Evolutionary conservation across 768 basidiomycete genomes (phyloP), one percentile per base, ranked within the genome.

Genomic region (Mycena vulgaris): DNA sequence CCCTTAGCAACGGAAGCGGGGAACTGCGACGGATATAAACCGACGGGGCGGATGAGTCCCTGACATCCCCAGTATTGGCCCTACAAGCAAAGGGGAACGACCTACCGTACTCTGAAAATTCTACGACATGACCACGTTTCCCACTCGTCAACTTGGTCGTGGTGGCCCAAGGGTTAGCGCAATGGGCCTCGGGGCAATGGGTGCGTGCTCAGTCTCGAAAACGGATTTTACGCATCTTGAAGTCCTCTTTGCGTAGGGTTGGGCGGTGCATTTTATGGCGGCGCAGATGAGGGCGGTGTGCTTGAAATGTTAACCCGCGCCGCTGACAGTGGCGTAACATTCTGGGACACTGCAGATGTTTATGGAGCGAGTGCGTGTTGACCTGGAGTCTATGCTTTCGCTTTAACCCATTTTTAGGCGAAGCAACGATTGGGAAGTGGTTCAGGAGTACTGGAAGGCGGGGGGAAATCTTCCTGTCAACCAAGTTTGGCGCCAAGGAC

Each of bases 381-480:
- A 35, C 13, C 33, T 13, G 33, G 31, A n/a, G n/a, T n/a, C n/a
- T n/a, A n/a, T n/a, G n/a, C n/a, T n/a, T n/a, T n/a, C n/a, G n/a
- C n/a, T n/a, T n/a, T n/a, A n/a, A n/a, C n/a, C n/a, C 11, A 23
- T 21, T n/a, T n/a, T 23, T 25, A 40, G 56, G 56, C 11, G 56
- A 57, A 21, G 37, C 37, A 5, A 57, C 56, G 28, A 57, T 57
- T 25, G 56, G 56, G 23, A 57, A 57, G 19, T 57, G 66, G 84
- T 80, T 75, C 23, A 65, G 49, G 16, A 28, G 2, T 5, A 68
- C 66, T 2, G 66, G 66, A 11, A 7, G 66, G 14, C 66, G 66
- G 14, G 28, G 19, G 10, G 78, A 85, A 39, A 84, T 88, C 23
- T 88, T 87, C 77, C 80, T 88, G 21, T 85, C 84, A 3, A 87